Percentiles rank a stretch among this genome's conserved stretches.
Conservation (phyloP, 352 stramenopile species). For the Globisporangium polare region DNA sequence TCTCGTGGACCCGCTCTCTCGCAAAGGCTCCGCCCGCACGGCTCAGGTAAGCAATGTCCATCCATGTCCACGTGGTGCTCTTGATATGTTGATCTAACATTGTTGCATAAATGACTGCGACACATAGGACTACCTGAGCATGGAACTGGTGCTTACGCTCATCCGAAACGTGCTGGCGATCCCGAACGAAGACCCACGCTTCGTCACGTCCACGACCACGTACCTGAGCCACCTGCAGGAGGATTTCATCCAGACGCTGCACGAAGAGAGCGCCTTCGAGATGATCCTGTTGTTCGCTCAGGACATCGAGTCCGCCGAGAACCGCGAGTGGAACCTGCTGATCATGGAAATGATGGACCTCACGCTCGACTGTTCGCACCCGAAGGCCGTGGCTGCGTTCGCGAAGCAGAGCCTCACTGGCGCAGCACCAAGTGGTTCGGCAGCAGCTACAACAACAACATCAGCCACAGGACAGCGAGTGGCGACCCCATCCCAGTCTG, state of each 20-base stretch:
- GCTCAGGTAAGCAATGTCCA: conserved; percentile 22
- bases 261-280: conserved; percentile 85
- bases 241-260: conserved; percentile 69
- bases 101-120: background rate
- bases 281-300: conserved; percentile 82
- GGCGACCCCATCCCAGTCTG: background rate
- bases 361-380: conserved; percentile 65
- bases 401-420: conserved; percentile 27
- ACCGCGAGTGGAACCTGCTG: conserved; percentile 84
- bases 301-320: conserved; percentile 82
- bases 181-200: conserved; percentile 73
- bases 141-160: conserved; percentile 88
- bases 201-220: conserved; percentile 76
- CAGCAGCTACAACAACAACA: background rate
- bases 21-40: conserved; percentile 52
- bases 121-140: conserved; percentile 68
- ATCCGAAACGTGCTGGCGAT: conserved; percentile 81
- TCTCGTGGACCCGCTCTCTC: conserved; percentile 73
- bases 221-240: conserved; percentile 80
- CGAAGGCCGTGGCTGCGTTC: conserved; percentile 61
- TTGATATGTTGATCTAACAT: no score
- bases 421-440: background rate
- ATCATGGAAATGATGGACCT: conserved; percentile 89
- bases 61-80: no score
- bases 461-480: background rate